Percentiles rank a stretch among this genome's conserved stretches.
phyloP scores from a whole-genome alignment of 2,329 filamentous ascomycete species.

The Neofusicoccum cordaticola region DNA sequence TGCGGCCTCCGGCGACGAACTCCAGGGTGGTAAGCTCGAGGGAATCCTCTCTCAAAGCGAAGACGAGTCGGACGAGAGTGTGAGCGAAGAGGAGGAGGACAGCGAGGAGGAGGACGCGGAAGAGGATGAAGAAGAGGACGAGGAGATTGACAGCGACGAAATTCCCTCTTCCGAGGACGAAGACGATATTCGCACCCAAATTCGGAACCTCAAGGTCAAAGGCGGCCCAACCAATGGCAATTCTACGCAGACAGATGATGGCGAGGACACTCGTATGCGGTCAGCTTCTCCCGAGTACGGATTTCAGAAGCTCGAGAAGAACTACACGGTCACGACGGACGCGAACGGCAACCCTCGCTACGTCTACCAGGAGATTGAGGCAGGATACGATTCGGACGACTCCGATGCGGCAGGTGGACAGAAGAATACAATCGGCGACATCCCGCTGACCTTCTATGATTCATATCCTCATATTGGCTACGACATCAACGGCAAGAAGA shows the following conservation, averaged over 20 bases:
- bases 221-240: conserved; percentile 21
- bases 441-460: conserved; percentile 92
- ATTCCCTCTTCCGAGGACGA: conserved; percentile 40
- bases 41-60: conserved; percentile 43
- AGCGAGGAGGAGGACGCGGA: conserved; percentile 27
- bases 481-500: conserved; percentile 97
- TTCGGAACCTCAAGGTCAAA: conserved; percentile 41
- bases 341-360: conserved; percentile 90
- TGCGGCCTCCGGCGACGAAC: conserved; percentile 22
- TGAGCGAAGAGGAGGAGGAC: conserved; percentile 24
- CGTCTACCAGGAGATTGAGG: conserved; percentile 89
- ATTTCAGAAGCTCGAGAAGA: conserved; percentile 36
- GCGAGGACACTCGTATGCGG: conserved; percentile 11
- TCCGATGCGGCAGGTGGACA: conserved; percentile 70
- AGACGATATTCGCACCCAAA: conserved; percentile 43
- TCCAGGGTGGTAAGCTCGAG: conserved; percentile 40
- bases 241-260: conserved; percentile 19
- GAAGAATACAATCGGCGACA: conserved; percentile 91
- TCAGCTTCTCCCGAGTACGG: conserved; percentile 19
- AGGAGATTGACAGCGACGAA: conserved; percentile 40
- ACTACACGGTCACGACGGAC: conserved; percentile 67
- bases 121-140: conserved; percentile 30
- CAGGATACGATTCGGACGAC: conserved; percentile 94
- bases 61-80: conserved; percentile 34
- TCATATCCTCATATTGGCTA: conserved; percentile 98